Evolutionary conservation across 768 basidiomycete genomes (phyloP).

Genomic region (Russula emetica): DNA sequence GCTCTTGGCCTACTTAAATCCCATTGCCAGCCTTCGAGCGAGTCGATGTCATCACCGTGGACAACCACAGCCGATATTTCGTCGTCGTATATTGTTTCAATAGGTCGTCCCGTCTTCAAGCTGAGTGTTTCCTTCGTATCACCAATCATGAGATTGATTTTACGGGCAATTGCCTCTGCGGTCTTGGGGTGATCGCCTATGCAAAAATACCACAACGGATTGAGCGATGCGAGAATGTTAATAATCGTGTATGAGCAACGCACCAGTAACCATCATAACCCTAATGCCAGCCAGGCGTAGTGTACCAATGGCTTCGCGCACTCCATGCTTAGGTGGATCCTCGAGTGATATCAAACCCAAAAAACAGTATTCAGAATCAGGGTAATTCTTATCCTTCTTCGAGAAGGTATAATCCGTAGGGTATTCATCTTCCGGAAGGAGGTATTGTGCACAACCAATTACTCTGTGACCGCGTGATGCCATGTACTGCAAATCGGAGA

Average conservation of each 20-base stretch:
- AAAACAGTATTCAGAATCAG: slow-evolving; percentile 55
- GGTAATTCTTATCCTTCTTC: slow-evolving; percentile 51
- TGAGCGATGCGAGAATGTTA: neutral
- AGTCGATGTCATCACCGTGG: slow-evolving; percentile 65
- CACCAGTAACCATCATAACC: slow-evolving; percentile 73
- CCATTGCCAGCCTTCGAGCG: slow-evolving; percentile 68
- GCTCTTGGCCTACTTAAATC: slow-evolving; percentile 53
- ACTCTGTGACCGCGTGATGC: slow-evolving; percentile 72
- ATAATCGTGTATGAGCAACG: slow-evolving; percentile 14
- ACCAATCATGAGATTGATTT: slow-evolving; percentile 65
- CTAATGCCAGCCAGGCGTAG: slow-evolving; percentile 68
- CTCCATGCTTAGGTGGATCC: slow-evolving; percentile 68
- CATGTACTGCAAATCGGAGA: slow-evolving; percentile 50
- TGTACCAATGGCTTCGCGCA: slow-evolving; percentile 67
- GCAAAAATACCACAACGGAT: neutral
- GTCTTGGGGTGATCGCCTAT: slow-evolving; percentile 68
- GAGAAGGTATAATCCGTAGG: slow-evolving; percentile 48
- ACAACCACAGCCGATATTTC: slow-evolving; percentile 63
- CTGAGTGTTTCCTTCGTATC: slow-evolving; percentile 60
- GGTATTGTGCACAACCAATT: slow-evolving; percentile 63
- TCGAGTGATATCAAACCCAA: slow-evolving; percentile 63
- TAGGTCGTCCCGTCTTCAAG: slow-evolving; percentile 49
- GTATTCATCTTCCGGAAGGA: slow-evolving; percentile 49
- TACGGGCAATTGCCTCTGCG: slow-evolving; percentile 67
- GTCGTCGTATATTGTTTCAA: slow-evolving; percentile 63